Percentiles rank a stretch among this genome's conserved stretches.
Conservation (phyloP, 805 yeast species). For the Priceomyces haplophilus region DNA sequence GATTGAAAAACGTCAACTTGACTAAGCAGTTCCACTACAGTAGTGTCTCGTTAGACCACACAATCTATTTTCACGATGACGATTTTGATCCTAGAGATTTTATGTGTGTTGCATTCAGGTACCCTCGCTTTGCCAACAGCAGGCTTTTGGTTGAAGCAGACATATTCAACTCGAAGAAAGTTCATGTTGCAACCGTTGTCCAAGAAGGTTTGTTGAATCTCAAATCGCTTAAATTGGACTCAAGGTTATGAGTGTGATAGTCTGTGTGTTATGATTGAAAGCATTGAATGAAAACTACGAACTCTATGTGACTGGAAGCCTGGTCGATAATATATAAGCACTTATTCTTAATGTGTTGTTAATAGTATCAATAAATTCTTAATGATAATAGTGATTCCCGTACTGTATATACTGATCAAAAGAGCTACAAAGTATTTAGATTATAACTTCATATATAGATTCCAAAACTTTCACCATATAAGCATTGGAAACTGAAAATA, state of each 20-base stretch:
- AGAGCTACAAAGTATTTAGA: no score
- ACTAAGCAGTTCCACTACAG: slow-evolving; percentile 30
- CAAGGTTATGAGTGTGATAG: slow-evolving; percentile 11
- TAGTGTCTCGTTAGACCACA: slow-evolving; percentile 64
- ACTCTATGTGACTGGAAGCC: no score
- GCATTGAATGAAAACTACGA: no score
- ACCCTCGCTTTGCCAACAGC: slow-evolving; percentile 48
- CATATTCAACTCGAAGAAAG: slow-evolving; percentile 47
- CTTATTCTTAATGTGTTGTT: no score
- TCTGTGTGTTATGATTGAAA: not conserved
- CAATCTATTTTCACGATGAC: slow-evolving; percentile 60
- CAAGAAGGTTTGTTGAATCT: slow-evolving; percentile 60
- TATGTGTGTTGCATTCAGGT: slow-evolving; percentile 48
- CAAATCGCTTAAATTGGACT: slow-evolving; percentile 14
- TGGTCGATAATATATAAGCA: not conserved
- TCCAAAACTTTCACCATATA: no score
- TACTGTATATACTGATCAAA: no score
- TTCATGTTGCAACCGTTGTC: slow-evolving; percentile 54
- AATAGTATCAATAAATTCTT: not conserved
- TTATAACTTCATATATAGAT: no score
- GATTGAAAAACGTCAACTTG: slow-evolving; percentile 30
- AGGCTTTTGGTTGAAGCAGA: slow-evolving; percentile 59
- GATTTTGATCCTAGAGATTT: slow-evolving; percentile 50
- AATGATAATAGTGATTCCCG: no score
- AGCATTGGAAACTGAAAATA: not conserved